These are phyloP conservation scores for Phytophthora idaei DNA, from an alignment of 352 stramenopile species.

Conservation along the genomic window DNA sequence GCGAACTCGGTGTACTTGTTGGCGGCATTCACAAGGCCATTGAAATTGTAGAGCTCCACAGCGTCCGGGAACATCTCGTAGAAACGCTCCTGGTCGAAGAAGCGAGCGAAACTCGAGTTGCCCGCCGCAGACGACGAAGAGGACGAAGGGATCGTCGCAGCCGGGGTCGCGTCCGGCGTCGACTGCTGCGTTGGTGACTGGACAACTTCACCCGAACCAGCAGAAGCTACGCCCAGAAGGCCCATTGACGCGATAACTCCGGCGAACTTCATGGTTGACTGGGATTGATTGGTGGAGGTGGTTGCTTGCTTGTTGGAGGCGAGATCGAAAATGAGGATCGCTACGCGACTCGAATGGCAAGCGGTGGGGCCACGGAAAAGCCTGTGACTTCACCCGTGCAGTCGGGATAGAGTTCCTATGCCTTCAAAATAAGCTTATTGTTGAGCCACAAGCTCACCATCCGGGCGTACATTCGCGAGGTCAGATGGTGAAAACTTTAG, in stretches of 20 bases:
- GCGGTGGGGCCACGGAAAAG: constrained; percentile 4
- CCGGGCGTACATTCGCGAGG: constrained; percentile 15
- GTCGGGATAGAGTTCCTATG: constrained; percentile 27
- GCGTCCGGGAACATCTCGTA: constrained; percentile 43
- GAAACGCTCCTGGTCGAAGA: constrained; percentile 48
- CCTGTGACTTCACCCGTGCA: constrained; percentile 18
- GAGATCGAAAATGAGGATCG: constrained; percentile 29
- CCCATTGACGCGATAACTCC: constrained; percentile 19
- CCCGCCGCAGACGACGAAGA: not conserved
- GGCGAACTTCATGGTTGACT: constrained; percentile 27
- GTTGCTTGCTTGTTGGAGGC: constrained; percentile 10
- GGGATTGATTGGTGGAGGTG: constrained; percentile 3
- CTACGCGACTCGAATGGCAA: not conserved
- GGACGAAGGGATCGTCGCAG: constrained; percentile 8
- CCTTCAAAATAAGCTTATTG: constrained; percentile 4
- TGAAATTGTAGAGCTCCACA: constrained; percentile 47
- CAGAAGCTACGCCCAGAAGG: constrained; percentile 23
- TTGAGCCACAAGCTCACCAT: constrained; percentile 29
- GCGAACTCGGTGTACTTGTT: constrained; percentile 52
- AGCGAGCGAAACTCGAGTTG: constrained; percentile 33
- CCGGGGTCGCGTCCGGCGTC: constrained; percentile 15
- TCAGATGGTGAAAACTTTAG: constrained; percentile 13
- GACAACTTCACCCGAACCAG: constrained; percentile 12
- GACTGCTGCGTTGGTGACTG: constrained; percentile 18
- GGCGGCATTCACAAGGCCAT: constrained; percentile 43